These are phyloP conservation scores for Allomyces macrogynus DNA, from an alignment of 192 early-diverging fungal genomes.

Conservation along the genomic window DNA sequence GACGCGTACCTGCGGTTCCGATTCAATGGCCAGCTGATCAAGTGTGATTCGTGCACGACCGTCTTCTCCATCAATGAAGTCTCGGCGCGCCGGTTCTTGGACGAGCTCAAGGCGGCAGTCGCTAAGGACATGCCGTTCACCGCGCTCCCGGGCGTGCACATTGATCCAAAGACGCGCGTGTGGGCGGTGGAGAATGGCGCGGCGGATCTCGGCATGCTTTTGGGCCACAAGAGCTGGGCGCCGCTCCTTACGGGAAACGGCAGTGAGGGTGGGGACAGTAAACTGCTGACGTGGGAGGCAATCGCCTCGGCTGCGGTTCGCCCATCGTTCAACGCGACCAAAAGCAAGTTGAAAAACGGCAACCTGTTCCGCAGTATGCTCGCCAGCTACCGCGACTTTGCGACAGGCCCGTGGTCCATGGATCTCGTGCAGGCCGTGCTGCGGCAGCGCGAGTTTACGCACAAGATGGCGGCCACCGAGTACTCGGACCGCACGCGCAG, in stretches of 20 bases:
- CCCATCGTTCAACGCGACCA: background rate
- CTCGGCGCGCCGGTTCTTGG: slow-evolving; percentile 11
- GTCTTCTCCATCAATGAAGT: slow-evolving; percentile 7
- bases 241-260: too few species aligned
- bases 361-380: background rate
- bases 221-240: background rate
- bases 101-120: slow-evolving; percentile 1
- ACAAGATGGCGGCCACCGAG: slow-evolving; percentile 19
- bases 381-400: slow-evolving; percentile 3
- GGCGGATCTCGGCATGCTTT: slow-evolving; percentile 1
- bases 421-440: slow-evolving; percentile 19
- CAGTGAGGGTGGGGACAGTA: background rate
- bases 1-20: slow-evolving; percentile 10
- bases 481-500: slow-evolving; percentile 13
- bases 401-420: background rate
- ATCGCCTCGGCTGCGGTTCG: slow-evolving; percentile 3
- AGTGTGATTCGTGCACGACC: slow-evolving; percentile 8
- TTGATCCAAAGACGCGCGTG: background rate
- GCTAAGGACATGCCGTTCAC: background rate
- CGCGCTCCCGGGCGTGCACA: background rate
- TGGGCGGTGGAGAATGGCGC: background rate
- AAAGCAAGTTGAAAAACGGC: background rate
- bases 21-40: slow-evolving; percentile 11
- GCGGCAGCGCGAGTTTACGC: slow-evolving; percentile 27
- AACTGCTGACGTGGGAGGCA: slow-evolving; percentile 1